Evolutionary conservation across 1,284 basidiomycete species (phyloP).

Genomic region (Apiotrichum porosum): DNA sequence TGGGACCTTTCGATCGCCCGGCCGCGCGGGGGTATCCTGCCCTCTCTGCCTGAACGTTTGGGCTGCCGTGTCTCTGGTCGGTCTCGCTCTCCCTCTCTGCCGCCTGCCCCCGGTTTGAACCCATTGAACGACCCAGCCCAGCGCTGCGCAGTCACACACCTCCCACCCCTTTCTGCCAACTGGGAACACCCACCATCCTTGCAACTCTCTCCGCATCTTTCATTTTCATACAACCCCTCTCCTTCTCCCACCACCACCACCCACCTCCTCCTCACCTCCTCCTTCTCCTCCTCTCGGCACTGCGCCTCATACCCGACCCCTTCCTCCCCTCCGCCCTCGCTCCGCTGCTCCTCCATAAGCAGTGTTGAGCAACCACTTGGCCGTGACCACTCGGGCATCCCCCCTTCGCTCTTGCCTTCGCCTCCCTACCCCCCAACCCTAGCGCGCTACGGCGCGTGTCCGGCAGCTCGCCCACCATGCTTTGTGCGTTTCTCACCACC

Average conservation of each 20-base stretch:
- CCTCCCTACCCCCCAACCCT: too few species aligned
- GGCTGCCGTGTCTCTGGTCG: too few species aligned
- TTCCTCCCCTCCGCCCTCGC: constrained; percentile 51
- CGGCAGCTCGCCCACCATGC: constrained; percentile 16
- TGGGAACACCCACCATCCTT: not conserved
- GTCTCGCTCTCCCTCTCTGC: too few species aligned
- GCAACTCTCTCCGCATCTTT: not conserved
- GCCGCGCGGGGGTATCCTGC: too few species aligned
- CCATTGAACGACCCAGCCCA: too few species aligned
- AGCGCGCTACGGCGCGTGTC: too few species aligned
- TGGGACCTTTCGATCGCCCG: too few species aligned
- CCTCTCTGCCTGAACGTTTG: too few species aligned
- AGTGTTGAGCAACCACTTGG: not conserved
- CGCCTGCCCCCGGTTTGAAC: not conserved
- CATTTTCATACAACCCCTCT: not conserved
- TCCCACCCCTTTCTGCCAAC: not conserved
- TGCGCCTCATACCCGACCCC: constrained; percentile 53
- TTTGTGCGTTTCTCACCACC: constrained; percentile 9
- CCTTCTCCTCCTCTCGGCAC: constrained; percentile 28
- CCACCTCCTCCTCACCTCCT: constrained; percentile 16
- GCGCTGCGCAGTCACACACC: too few species aligned
- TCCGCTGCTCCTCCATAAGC: constrained; percentile 48
- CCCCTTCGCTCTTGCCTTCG: too few species aligned
- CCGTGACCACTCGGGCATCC: too few species aligned
- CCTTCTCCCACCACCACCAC: not conserved